A percentile compares a stretch with the other conserved stretches of the same genome.
Conservation (phyloP, 192 early-diverging fungal species). For the Backusella luteola region DNA sequence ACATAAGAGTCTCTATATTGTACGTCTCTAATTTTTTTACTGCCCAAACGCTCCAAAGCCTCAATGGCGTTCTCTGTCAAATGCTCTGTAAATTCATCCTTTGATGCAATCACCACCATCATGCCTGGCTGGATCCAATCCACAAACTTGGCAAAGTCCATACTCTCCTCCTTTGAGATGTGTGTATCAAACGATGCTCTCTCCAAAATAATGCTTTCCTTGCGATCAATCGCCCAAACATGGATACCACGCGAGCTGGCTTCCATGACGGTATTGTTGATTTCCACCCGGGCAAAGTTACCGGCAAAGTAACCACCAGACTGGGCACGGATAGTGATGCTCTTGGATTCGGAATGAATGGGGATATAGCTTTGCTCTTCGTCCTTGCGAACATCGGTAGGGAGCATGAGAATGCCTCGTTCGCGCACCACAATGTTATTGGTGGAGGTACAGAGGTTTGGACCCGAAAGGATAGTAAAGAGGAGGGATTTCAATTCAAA, state of each 20-base stretch:
- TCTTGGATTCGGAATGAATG: constrained; percentile 38
- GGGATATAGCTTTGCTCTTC: background rate
- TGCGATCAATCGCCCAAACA: constrained; percentile 66
- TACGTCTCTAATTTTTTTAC: constrained; percentile 49
- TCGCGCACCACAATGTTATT: constrained; percentile 42
- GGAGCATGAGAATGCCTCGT: constrained; percentile 23
- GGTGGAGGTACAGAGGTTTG: constrained; percentile 39
- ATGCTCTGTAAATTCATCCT: constrained; percentile 71
- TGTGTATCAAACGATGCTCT: constrained; percentile 71
- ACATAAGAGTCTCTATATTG: constrained; percentile 78
- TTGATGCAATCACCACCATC: constrained; percentile 58
- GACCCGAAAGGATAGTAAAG: constrained; percentile 65
- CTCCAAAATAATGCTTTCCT: constrained; percentile 64
- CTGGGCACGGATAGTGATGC: constrained; percentile 51
- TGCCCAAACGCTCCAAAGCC: constrained; percentile 66
- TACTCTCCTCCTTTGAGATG: constrained; percentile 53
- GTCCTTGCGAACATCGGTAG: background rate
- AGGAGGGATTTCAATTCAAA: constrained; percentile 75
- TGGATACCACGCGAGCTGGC: constrained; percentile 69
- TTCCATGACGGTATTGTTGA: constrained; percentile 49
- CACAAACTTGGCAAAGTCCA: constrained; percentile 65
- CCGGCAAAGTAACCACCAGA: constrained; percentile 71
- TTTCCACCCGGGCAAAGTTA: constrained; percentile 64
- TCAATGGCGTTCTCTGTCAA: constrained; percentile 54
- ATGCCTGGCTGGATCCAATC: constrained; percentile 62